Conservation (phyloP, 805 yeast species). For the Metschnikowia hibisci region DNA sequence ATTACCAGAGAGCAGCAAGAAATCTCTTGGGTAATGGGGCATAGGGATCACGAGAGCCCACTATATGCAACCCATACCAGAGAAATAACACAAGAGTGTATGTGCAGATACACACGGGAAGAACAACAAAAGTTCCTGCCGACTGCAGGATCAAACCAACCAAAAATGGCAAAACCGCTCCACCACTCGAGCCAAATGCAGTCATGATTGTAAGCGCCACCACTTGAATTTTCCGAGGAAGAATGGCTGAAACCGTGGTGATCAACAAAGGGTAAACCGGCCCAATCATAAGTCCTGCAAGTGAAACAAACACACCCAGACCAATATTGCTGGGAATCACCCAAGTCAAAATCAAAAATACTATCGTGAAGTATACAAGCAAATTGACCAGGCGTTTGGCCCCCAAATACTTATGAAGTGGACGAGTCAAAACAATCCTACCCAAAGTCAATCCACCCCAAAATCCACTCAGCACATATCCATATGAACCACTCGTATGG, state of each 20-base stretch:
- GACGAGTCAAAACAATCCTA: constrained; percentile 18
- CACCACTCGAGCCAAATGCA: constrained; percentile 25
- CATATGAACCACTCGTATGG: constrained; percentile 16
- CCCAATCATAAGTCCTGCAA: constrained; percentile 20
- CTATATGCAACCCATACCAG: constrained; percentile 13
- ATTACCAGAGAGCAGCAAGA: background rate
- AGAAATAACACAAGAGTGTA: constrained; percentile 15
- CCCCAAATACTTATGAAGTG: constrained; percentile 16
- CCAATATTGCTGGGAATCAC: constrained; percentile 12
- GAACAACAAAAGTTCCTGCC: constrained; percentile 23
- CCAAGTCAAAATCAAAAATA: constrained; percentile 18
- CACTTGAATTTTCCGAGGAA: constrained; percentile 24
- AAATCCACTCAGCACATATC: constrained; percentile 23
- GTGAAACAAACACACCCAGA: constrained; percentile 17
- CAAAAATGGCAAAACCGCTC: constrained; percentile 23
- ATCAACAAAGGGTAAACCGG: constrained; percentile 24
- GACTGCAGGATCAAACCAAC: constrained; percentile 21
- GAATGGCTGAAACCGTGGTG: constrained; percentile 18
- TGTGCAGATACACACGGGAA: constrained; percentile 21
- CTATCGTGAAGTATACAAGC: constrained; percentile 12
- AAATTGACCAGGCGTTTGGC: constrained; percentile 16
- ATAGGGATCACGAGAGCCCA: background rate
- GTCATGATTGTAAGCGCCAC: constrained; percentile 23
- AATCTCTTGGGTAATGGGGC: background rate
- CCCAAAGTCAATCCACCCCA: constrained; percentile 26